These are phyloP conservation scores for Aspergillus oerlinghausenensis DNA, from an alignment of 2,329 filamentous ascomycete genomes.

Conservation along the genomic window DNA sequence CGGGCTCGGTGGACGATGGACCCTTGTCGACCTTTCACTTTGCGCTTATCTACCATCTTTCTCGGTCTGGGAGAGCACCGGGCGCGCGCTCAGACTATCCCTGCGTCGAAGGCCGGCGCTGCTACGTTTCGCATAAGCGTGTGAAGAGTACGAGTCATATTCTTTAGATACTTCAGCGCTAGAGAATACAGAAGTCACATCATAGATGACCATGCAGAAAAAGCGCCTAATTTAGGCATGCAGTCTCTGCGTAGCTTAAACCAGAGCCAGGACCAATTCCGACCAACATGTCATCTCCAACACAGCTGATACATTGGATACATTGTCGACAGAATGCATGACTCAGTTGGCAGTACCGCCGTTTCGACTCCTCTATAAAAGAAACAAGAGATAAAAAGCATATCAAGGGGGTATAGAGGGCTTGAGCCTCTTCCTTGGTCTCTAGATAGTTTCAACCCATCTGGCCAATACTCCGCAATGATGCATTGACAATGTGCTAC, in stretches of 20 bases:
- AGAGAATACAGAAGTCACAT: neutral
- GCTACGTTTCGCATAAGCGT: neutral
- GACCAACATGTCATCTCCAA: neutral
- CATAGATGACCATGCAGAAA: neutral
- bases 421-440: neutral
- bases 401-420: neutral
- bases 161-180: neutral
- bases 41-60: neutral
- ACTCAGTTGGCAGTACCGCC: neutral
- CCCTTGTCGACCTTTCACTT: neutral
- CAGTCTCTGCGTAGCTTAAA: neutral
- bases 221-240: too few relatives aligned
- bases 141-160: neutral
- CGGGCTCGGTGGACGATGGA: neutral
- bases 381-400: neutral
- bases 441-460: neutral
- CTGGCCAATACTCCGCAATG: neutral
- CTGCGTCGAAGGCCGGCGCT: neutral
- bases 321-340: neutral
- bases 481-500: neutral
- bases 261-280: neutral
- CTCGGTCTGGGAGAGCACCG: neutral
- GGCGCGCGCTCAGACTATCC: neutral
- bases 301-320: neutral
- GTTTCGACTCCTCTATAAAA: neutral